These are phyloP conservation scores for Adansonia rubrostipa DNA, from an alignment of 441 rosid genomes.

Conservation along the genomic window DNA sequence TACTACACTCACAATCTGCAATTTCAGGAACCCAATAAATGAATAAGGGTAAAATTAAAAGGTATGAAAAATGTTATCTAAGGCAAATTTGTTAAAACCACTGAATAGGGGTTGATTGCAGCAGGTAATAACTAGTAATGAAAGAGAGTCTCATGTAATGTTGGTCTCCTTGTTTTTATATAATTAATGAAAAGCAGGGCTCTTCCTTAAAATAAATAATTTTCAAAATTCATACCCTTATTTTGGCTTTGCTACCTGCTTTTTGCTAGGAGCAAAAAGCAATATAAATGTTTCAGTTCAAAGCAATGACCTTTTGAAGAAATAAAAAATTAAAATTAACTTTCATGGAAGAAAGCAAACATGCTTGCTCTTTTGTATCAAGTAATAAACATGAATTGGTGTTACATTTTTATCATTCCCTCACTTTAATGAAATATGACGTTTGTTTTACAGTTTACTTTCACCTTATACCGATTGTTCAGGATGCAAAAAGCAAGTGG, in stretches of 20 bases:
- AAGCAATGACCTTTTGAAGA: no score
- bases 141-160: no score
- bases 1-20: slow-evolving; percentile 67
- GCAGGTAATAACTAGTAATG: not conserved
- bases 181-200: no score
- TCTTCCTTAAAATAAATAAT: no score
- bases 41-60: not conserved
- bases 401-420: not conserved
- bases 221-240: no score
- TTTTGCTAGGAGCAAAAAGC: no score
- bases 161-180: no score
- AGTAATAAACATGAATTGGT: not conserved
- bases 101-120: not conserved
- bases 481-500: not conserved
- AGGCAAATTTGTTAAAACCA: not conserved
- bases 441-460: not conserved
- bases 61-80: not conserved
- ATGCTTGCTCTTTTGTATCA: no score
- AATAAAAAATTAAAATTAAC: no score
- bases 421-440: not conserved
- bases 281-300: no score
- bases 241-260: no score
- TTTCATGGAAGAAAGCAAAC: no score
- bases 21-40: slow-evolving; percentile 25
- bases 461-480: slow-evolving; percentile 8